Evolutionary conservation across 169 alveolate genomes (phyloP), one percentile per base, ranked within the genome.

Genomic region (Plasmodium cynomolgi): DNA sequence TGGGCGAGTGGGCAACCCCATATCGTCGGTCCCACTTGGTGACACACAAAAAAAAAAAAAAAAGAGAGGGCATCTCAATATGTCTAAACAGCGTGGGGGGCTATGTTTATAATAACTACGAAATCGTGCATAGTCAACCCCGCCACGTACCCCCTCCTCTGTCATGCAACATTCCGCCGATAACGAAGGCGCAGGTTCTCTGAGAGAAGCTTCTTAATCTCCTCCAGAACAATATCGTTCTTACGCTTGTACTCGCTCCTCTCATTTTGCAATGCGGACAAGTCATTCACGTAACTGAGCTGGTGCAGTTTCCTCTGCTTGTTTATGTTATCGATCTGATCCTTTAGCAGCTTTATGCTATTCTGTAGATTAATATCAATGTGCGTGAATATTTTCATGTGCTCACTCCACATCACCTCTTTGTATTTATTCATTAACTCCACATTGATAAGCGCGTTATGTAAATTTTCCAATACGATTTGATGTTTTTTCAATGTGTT

Each of bases 401-500:
- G 92, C 47, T 84, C 92, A 29, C 92, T 72, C 92, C 92, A 84
- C 75, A 84, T 84, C 15, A 84, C 92, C 20, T 84, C 92, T 23
- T 71, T 84, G 34, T 84, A 84, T 73, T 84, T 84, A 73, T 73
- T 84, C 92, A 84, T 84, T 44, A 84, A 41, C 75, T 84, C 92
- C 41, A 84, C 75, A 73, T 84, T 84, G 50, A 84, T 84, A 72
- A 84, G 79, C 15, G 92, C 92, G 54, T 84, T 84, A 41, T 84
- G 92, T 44, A 72, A 39, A 84, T 84, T 84, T 84, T 84, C 92
- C 75, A 84, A 84, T 39, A 84, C 72, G 39, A 84, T 37, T 29
- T 84, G 62, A 84, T 84, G 41, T 29, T 72, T 84, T 29, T 47
- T 73, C 20, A 84, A 84, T 3, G 92, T 84, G 31, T 41, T 84